These are phyloP conservation scores for Quercus variabilis DNA, from an alignment of 306 rosid species.

Conservation along the genomic window DNA sequence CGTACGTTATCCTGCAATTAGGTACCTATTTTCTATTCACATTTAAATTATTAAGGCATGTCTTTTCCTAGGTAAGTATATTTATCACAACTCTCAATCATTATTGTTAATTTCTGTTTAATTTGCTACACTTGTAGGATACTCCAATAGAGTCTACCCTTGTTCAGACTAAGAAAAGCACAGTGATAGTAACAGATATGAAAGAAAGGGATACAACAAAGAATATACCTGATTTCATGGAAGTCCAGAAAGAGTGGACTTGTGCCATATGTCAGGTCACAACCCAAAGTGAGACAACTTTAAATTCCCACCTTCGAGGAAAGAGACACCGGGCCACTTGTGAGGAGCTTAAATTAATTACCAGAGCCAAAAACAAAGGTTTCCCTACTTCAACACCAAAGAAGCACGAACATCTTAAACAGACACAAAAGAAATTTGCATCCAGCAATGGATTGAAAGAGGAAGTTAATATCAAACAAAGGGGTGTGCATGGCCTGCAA, in stretches of 20 bases:
- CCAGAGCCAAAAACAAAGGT: neutral
- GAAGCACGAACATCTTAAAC: neutral
- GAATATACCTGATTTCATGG: neutral
- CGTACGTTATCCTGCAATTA: too few species aligned
- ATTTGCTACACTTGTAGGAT: slow-evolving; percentile 9
- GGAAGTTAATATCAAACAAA: neutral
- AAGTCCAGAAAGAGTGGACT: slow-evolving; percentile 9
- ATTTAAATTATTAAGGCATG: too few species aligned
- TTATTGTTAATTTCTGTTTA: too few species aligned
- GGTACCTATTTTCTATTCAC: too few species aligned
- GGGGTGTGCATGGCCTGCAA: neutral
- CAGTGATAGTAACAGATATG: neutral
- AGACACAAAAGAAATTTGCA: neutral
- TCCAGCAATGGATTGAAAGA: neutral
- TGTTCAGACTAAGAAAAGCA: neutral
- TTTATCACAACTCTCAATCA: neutral
- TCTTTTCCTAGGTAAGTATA: too few species aligned
- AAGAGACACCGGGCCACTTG: slow-evolving; percentile 6
- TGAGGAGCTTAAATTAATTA: slow-evolving; percentile 6
- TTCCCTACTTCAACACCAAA: neutral
- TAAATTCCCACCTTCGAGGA: neutral
- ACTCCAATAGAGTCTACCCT: neutral
- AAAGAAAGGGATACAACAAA: neutral
- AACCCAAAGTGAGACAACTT: neutral
- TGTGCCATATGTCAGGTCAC: slow-evolving; percentile 18